Base-by-base conservation (phyloP, 192 early-diverging fungal species). In the Coemansia sp. region DNA sequence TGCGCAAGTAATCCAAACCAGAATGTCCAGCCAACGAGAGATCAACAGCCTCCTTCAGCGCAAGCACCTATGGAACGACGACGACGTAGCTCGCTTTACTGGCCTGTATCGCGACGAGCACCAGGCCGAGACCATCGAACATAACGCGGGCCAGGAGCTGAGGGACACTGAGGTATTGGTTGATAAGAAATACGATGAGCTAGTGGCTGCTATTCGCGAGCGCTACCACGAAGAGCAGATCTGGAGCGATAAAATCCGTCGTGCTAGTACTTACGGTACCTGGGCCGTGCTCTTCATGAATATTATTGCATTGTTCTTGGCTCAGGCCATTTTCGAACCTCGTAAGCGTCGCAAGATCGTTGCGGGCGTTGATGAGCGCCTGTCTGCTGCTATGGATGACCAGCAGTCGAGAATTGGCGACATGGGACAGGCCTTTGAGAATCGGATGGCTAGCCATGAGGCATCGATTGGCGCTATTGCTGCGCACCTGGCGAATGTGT, bases 241-340 rank as follows among this genome's bases (percentile, higher is more conserved):
- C 29, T 94, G 92, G 92, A 92, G 90, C 75, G 92, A 94, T 80
- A 94, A 94, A 83, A 94, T 94, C 60, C 89, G 92, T 16, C 85
- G 88, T 13, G 90, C 89, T 15, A 88, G 85, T 66, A 92, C 90
- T 6, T 93, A 92, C 50, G 90, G 88, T 31, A 92, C 92, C 0
- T 92, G 89, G 90, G 89, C 89, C 24, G 82, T 91, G n/a, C 82
- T 90, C 70, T 77, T 78, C n/a, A 74, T 89, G 43, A 92, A 94
- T 61, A 64, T 92, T 6, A 40, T 90, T 34, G 84, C 90, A 16
- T 86, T 92, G 75, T 76, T 92, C 18, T 64, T 89, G 49, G 90
- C 92, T 0, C 92, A 94, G 62, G 88, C 89, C 1, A 82, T 92
- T 52, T 89, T 94, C 58, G 92, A 94, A 66, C 92, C 91, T 18